phyloP scores from a whole-genome alignment of 257 asterid species.

The Rauvolfia tetraphylla region DNA sequence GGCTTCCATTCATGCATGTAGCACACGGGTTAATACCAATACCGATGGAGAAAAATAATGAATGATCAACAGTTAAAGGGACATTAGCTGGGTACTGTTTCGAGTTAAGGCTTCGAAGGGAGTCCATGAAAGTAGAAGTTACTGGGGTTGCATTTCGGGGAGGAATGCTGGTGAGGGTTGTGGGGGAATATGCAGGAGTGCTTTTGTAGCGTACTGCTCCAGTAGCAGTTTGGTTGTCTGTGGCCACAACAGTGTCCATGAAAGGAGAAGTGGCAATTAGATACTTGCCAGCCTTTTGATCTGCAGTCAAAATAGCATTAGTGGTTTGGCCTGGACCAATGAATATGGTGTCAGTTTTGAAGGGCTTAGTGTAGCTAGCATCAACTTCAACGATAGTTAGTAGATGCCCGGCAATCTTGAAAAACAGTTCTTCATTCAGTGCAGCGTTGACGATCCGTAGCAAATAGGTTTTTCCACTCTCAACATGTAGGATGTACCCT shows the following conservation, averaged over 20 bases:
- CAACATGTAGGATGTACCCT: conserved; percentile 57
- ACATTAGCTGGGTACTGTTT: conserved; percentile 43
- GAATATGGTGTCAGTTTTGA: conserved; percentile 60
- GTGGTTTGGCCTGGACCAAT: conserved; percentile 79
- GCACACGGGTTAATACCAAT: conserved; percentile 64
- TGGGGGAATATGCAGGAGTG: conserved; percentile 30
- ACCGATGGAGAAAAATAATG: conserved; percentile 52
- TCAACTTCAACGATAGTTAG: conserved; percentile 68
- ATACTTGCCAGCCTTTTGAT: conserved; percentile 43
- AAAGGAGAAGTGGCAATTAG: conserved; percentile 58
- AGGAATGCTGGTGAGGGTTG: conserved; percentile 40
- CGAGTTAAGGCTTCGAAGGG: conserved; percentile 62
- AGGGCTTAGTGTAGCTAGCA: conserved; percentile 59
- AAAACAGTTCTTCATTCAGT: conserved; percentile 63
- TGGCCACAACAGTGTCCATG: conserved; percentile 64
- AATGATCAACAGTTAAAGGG: conserved; percentile 46
- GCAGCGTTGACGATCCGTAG: conserved; percentile 65
- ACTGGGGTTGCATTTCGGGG: conserved; percentile 45
- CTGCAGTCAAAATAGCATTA: conserved; percentile 47
- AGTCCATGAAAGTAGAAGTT: conserved; percentile 37
- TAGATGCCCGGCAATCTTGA: conserved; percentile 60
- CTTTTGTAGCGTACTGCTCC: conserved; percentile 42
- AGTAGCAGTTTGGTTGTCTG: conserved; percentile 51
- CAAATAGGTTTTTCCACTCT: conserved; percentile 57
- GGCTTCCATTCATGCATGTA: conserved; percentile 44